Conservation (phyloP, 495 filamentous ascomycete genomes). For the Aspergillus nidulans region DNA sequence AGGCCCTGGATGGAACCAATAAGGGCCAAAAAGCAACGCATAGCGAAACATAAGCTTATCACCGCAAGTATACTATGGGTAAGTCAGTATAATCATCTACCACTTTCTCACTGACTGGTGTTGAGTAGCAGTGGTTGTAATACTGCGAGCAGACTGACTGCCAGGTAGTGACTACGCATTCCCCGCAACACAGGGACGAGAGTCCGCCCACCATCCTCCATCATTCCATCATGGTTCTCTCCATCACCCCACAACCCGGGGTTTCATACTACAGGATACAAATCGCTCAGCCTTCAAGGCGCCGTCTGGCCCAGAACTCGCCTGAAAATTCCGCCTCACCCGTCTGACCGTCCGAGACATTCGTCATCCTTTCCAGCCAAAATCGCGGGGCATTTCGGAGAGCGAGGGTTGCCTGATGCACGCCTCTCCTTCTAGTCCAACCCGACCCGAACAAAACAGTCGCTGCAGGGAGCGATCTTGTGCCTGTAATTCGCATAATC, state of each 20-base stretch:
- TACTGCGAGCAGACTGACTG: too few relatives aligned
- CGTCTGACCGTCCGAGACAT: not conserved
- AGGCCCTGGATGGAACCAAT: not conserved
- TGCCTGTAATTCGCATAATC: not conserved
- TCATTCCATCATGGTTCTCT: not conserved
- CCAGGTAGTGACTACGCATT: too few relatives aligned
- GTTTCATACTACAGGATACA: too few relatives aligned
- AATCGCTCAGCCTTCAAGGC: not conserved
- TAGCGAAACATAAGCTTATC: too few relatives aligned
- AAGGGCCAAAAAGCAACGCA: not conserved
- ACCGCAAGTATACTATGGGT: too few relatives aligned
- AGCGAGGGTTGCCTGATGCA: constrained; percentile 3
- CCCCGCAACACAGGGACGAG: too few relatives aligned
- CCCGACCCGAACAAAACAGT: not conserved
- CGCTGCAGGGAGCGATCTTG: not conserved
- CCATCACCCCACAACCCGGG: not conserved
- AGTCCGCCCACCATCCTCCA: too few relatives aligned
- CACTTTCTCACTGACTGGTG: too few relatives aligned
- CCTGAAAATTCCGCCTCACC: not conserved
- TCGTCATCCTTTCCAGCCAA: not conserved
- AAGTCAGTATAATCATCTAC: too few relatives aligned
- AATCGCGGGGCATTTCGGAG: not conserved
- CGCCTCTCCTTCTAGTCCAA: not conserved
- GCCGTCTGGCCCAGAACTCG: not conserved
- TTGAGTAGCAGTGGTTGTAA: too few relatives aligned